A percentile compares a stretch with the other conserved stretches of the same genome.
Evolutionary conservation across 169 alveolate genomes (phyloP).

Genomic region (Plasmodium gaboni): DNA sequence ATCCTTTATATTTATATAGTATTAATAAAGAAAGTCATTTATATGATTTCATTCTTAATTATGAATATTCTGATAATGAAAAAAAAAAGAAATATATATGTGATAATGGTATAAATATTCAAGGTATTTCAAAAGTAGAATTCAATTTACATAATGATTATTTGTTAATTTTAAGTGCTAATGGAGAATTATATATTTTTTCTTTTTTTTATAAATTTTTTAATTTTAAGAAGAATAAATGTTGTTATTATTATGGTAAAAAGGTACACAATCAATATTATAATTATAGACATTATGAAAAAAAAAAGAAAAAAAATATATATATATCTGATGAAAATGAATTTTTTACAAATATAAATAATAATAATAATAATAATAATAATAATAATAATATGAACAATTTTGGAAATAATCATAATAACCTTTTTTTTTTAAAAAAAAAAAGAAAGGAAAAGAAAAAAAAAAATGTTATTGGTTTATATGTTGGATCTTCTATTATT

Average conservation of each 20-base stretch:
- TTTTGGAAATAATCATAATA: background rate
- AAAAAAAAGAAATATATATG: slow-evolving; percentile 12
- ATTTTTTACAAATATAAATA: too few relatives aligned
- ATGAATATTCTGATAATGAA: slow-evolving; percentile 14
- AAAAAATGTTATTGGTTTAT: slow-evolving; percentile 48
- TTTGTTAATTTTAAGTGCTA: slow-evolving; percentile 19
- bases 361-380: background rate
- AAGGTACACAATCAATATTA: slow-evolving; percentile 10
- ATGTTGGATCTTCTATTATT: slow-evolving; percentile 32
- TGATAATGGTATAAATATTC: slow-evolving; percentile 20
- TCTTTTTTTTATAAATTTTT: slow-evolving; percentile 71
- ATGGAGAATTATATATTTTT: slow-evolving; percentile 60
- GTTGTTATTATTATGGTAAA: slow-evolving; percentile 57
- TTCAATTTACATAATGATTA: slow-evolving; percentile 70
- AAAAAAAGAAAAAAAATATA: background rate
- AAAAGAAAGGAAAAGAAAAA: background rate
- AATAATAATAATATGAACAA: background rate
- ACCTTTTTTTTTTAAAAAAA: background rate
- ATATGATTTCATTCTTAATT: slow-evolving; percentile 22
- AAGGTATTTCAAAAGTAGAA: slow-evolving; percentile 63
- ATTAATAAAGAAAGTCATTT: slow-evolving; percentile 34
- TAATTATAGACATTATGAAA: background rate
- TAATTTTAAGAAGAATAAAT: slow-evolving; percentile 33
- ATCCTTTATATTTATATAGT: slow-evolving; percentile 40
- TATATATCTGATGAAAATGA: too few relatives aligned